Conservation (phyloP, 2,329 filamentous ascomycete species). For the Colletotrichum falcatum region DNA sequence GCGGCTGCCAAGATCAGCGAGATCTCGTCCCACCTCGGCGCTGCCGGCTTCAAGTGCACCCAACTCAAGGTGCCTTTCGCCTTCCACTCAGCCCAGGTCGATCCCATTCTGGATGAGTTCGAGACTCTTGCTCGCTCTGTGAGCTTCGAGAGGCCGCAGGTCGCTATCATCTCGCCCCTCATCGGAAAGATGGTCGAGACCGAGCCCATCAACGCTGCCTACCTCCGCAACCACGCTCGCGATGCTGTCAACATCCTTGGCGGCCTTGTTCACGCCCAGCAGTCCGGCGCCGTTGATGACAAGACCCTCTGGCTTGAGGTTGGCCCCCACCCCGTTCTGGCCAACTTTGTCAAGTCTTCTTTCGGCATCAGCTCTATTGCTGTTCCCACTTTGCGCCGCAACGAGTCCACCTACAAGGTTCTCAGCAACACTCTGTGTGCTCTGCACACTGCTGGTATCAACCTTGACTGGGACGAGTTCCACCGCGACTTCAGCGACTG, state of each 20-base stretch:
- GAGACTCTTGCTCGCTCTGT: conserved; percentile 57
- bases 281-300: conserved; percentile 65
- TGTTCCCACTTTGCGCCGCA: conserved; percentile 71
- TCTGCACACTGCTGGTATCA: conserved; percentile 71
- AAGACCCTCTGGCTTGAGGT: conserved; percentile 77
- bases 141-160: conserved; percentile 57
- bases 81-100: conserved; percentile 66
- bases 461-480: conserved; percentile 78
- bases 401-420: conserved; percentile 74
- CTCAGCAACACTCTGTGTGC: conserved; percentile 67
- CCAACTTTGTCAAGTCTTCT: conserved; percentile 71
- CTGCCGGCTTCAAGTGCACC: conserved; percentile 56
- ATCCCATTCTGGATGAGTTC: conserved; percentile 69
- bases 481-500: conserved; percentile 62
- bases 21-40: conserved; percentile 54
- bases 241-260: conserved; percentile 74
- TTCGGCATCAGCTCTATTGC: conserved; percentile 65
- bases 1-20: conserved; percentile 55
- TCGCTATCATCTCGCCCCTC: conserved; percentile 77
- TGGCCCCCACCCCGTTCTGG: conserved; percentile 77
- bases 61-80: conserved; percentile 64
- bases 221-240: conserved; percentile 71
- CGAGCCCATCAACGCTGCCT: conserved; percentile 63
- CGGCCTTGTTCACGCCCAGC: conserved; percentile 67
- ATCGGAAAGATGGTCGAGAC: conserved; percentile 65